phyloP scores from a whole-genome alignment of 768 basidiomycete genomes.

The Gloeopeniophorella convolvens region DNA sequence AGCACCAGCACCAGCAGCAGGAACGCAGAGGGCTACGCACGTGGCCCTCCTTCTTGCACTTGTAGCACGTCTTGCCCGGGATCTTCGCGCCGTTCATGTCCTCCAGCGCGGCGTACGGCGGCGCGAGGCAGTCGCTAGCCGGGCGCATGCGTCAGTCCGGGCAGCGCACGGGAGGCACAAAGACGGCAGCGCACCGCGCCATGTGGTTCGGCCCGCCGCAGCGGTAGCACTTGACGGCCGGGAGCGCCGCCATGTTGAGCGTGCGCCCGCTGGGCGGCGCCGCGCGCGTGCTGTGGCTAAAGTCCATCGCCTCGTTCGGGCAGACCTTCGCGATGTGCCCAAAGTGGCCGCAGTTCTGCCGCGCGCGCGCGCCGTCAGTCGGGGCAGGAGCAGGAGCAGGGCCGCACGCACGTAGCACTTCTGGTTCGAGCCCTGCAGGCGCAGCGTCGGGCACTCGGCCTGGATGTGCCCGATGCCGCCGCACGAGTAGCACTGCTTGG shows the following conservation, averaged over 20 bases:
- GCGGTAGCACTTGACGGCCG: conserved; percentile 82
- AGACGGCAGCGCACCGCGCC: conserved; percentile 48
- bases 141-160: conserved; percentile 6
- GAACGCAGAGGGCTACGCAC: conserved; percentile 39
- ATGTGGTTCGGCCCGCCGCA: conserved; percentile 88
- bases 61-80: conserved; percentile 80
- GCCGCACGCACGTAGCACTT: conserved; percentile 71
- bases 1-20: not conserved
- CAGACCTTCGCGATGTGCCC: conserved; percentile 80
- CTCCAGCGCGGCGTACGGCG: conserved; percentile 47
- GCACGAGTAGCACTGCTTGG: conserved; percentile 91
- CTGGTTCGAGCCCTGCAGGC: conserved; percentile 60
- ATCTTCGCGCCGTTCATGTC: conserved; percentile 36
- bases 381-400: conserved; percentile 1
- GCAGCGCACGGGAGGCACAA: not conserved
- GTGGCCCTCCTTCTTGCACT: conserved; percentile 83
- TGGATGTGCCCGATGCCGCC: conserved; percentile 89
- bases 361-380: too few relatives aligned
- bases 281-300: conserved; percentile 56
- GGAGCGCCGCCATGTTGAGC: conserved; percentile 68
- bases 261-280: conserved; percentile 72
- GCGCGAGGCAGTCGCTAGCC: conserved; percentile 73
- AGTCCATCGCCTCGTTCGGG: conserved; percentile 41
- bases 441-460: conserved; percentile 79
- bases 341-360: conserved; percentile 70